phyloP scores from a whole-genome alignment of 495 filamentous ascomycete genomes.

The Amorphotheca resinae region DNA sequence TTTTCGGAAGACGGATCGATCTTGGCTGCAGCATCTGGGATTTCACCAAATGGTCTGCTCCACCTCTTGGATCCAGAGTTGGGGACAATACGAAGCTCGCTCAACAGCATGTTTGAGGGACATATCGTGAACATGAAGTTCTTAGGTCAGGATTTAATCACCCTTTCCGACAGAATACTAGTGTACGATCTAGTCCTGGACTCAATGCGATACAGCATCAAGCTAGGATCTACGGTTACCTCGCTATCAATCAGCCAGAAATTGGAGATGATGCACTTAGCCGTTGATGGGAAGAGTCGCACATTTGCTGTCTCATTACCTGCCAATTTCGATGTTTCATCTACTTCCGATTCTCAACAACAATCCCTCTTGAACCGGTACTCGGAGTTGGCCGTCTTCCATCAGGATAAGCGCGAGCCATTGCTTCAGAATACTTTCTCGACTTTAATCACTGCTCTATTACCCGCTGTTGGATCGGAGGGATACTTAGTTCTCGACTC shows the following conservation, averaged over 20 bases:
- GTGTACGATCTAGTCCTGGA: constrained; percentile 58
- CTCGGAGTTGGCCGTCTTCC: constrained; percentile 46
- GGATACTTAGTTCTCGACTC: constrained; percentile 51
- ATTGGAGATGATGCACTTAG: constrained; percentile 39
- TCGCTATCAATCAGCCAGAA: constrained; percentile 24
- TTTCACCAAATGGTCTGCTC: constrained; percentile 32
- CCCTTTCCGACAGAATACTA: constrained; percentile 46
- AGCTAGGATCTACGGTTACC: constrained; percentile 24
- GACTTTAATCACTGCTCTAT: constrained; percentile 39
- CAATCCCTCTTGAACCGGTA: constrained; percentile 6
- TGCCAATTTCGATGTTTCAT: constrained; percentile 4
- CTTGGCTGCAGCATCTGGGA: constrained; percentile 46
- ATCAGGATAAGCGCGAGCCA: constrained; percentile 33
- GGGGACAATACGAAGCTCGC: constrained; percentile 39
- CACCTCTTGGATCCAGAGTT: constrained; percentile 48
- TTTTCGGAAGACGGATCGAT: constrained; percentile 85
- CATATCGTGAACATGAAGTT: constrained; percentile 44
- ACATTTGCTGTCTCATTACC: constrained; percentile 48
- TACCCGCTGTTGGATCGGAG: constrained; percentile 37
- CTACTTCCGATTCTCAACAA: not conserved
- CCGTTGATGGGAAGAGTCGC: constrained; percentile 40
- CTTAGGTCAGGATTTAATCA: constrained; percentile 46
- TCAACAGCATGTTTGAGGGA: constrained; percentile 41
- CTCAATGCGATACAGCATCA: constrained; percentile 37
- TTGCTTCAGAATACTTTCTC: constrained; percentile 34